These are phyloP conservation scores for Leucocoprinus sp. DNA, from an alignment of 768 basidiomycete genomes.

Conservation along the genomic window DNA sequence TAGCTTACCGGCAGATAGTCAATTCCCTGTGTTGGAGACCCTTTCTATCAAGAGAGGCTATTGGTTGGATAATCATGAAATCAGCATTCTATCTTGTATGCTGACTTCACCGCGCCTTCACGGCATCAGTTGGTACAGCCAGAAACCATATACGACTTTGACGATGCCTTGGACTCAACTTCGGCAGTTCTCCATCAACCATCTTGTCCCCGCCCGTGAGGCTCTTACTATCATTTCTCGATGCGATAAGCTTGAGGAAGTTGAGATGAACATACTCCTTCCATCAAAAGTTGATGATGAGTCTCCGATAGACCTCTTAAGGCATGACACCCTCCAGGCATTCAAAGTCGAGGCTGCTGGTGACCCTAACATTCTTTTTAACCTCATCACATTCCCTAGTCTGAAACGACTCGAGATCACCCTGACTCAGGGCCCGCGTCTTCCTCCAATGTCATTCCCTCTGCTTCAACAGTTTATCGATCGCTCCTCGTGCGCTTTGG, in stretches of 20 bases:
- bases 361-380: conserved; percentile 16
- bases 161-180: conserved; percentile 22
- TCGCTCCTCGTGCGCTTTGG: conserved; percentile 7
- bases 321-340: conserved; percentile 16
- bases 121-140: conserved; percentile 16
- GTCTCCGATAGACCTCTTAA: conserved; percentile 9
- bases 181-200: conserved; percentile 17
- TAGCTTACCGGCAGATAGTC: conserved; percentile 9
- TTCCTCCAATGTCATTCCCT: conserved; percentile 8
- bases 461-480: conserved; percentile 7
- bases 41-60: conserved; percentile 19
- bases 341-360: conserved; percentile 17
- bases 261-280: conserved; percentile 10
- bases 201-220: conserved; percentile 16
- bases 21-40: conserved; percentile 19
- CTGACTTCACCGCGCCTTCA: conserved; percentile 20
- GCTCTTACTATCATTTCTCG: conserved; percentile 16
- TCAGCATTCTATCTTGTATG: conserved; percentile 15
- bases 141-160: conserved; percentile 14
- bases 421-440: conserved; percentile 8
- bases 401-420: conserved; percentile 18
- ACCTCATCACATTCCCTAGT: conserved; percentile 18
- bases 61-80: conserved; percentile 14
- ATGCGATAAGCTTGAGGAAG: conserved; percentile 8
- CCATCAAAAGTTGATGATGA: conserved; percentile 8